Conservation (phyloP, 805 yeast species). For the Candida loeiensis region DNA sequence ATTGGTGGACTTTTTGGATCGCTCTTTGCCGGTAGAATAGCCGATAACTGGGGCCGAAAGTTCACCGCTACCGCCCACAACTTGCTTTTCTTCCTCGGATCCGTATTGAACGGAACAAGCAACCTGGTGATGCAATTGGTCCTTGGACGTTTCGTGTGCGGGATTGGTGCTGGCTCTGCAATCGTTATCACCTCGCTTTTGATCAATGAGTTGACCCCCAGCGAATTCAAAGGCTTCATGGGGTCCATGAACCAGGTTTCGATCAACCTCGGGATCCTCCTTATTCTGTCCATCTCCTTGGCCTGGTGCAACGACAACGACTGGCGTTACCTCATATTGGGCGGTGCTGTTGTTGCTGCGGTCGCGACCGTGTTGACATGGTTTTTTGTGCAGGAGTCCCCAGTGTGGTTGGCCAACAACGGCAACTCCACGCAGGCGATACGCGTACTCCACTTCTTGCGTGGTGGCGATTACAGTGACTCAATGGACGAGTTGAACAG, state of each 20-base stretch:
- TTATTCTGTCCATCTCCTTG: constrained; percentile 74
- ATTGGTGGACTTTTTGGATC: constrained; percentile 84
- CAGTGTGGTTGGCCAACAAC: constrained; percentile 68
- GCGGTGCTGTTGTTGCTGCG: constrained; percentile 55
- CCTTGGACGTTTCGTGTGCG: constrained; percentile 73
- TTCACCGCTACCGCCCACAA: constrained; percentile 50
- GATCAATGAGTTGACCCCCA: constrained; percentile 77
- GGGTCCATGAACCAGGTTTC: constrained; percentile 91
- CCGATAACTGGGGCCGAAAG: constrained; percentile 66
- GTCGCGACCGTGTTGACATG: constrained; percentile 41
- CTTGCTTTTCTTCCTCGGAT: constrained; percentile 55
- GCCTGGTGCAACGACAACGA: constrained; percentile 56
- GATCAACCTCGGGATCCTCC: constrained; percentile 78
- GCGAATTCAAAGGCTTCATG: constrained; percentile 62
- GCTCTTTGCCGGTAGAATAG: constrained; percentile 57
- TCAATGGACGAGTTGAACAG: constrained; percentile 36
- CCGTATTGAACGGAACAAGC: constrained; percentile 54
- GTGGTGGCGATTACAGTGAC: constrained; percentile 37
- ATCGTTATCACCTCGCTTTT: constrained; percentile 82
- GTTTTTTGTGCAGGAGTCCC: constrained; percentile 64
- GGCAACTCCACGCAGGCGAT: constrained; percentile 44
- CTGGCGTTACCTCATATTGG: constrained; percentile 73
- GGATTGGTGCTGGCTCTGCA: constrained; percentile 83
- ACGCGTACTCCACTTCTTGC: constrained; percentile 30
- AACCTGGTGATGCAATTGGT: constrained; percentile 42